Percentiles rank a stretch among this genome's conserved stretches.
Evolutionary conservation across 208 protist genomes (phyloP).

Genomic region (Tritrichomonas musculus): DNA sequence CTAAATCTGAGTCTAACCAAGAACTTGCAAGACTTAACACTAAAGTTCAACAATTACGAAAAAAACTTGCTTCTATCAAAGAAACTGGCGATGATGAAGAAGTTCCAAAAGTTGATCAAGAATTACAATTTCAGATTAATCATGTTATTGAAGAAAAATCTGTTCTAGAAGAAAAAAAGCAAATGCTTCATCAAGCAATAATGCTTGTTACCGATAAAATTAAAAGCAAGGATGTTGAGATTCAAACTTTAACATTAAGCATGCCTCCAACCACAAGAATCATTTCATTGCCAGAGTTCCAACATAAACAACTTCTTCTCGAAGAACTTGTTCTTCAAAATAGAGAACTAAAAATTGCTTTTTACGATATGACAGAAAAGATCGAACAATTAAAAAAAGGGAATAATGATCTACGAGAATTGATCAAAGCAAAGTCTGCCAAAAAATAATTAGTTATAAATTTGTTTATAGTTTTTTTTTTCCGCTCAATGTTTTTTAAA

Average conservation of each 20-base stretch:
- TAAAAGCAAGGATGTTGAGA: not conserved
- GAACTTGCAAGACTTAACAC: not conserved
- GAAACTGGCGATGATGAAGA: not conserved
- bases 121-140: conserved; percentile 5
- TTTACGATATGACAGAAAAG: not conserved
- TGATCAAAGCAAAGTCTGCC: not conserved
- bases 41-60: not conserved
- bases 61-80: not conserved
- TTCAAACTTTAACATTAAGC: not conserved
- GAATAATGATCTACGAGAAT: not conserved
- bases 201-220: not conserved
- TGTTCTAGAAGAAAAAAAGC: not conserved
- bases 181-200: not conserved
- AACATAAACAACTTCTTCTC: not conserved
- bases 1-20: not conserved
- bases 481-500: no score
- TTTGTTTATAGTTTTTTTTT: no score
- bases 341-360: not conserved
- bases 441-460: not conserved
- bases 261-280: not conserved
- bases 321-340: conserved; percentile 19
- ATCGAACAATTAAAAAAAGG: not conserved
- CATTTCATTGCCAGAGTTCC: not conserved
- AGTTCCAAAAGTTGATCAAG: not conserved
- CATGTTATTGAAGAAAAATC: not conserved